Base-by-base conservation (phyloP, 208 protist genomes). In the Acanthamoeba healyi region DNA sequence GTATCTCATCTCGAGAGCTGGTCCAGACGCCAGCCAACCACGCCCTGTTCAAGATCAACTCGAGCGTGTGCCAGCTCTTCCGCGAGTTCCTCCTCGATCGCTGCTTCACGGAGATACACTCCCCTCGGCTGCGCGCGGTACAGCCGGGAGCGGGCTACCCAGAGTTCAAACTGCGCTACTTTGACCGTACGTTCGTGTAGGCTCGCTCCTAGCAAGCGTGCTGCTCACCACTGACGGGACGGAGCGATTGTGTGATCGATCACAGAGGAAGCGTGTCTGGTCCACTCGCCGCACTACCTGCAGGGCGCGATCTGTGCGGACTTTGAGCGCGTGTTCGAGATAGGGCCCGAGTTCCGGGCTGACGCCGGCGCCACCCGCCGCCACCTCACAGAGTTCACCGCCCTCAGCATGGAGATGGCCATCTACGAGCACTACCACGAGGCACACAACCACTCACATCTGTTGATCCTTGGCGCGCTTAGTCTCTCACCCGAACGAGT, bases 231-330 rank as follows among this genome's bases (percentile, higher is more conserved):
- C 1, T 26, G 10, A n/a, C n/a, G n/a, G n/a, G n/a, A n/a, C n/a
- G n/a, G n/a, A n/a, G n/a, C n/a, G n/a, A n/a, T n/a, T n/a, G n/a
- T n/a, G 54, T 4, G 4, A 15, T 63, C 56, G 1, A 63, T 4
- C 22, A 29, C 58, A 67, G 58, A 15, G 9, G n/a, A 67, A 15
- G 99, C 99, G 12, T 99, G 97, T 96, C 97, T 99, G 0, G 99
- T 99, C 17, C 99, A 99, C 98, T 99, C 98, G 26, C 99, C 99
- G 26, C 99, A 99, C 44, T 99, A 99, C 98, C 99, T 99, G 97
- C 99, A 99, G 97, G 99, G 99, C 99, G 98, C 98, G 34, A 97
- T 99, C 9, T 96, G 97, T 94, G 98, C 98, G 42, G 99, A 99
- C 92, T 95, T 99, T 3, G 97, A 98, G 10, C 96, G 95, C 19